These are phyloP conservation scores for Psidium guajava DNA, from an alignment of 345 rosid genomes.

Conservation along the genomic window DNA sequence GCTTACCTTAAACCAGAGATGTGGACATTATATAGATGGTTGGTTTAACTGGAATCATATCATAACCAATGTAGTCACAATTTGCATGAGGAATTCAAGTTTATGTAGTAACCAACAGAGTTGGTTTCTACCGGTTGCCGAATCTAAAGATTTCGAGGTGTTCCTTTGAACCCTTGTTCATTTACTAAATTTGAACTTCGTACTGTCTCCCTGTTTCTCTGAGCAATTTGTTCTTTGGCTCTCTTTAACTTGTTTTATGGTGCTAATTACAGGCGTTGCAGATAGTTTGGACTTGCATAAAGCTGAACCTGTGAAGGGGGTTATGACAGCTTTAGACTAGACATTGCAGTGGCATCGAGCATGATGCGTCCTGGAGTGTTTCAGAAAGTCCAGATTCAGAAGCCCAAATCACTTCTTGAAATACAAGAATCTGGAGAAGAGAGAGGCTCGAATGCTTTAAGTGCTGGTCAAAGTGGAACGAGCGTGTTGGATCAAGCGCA, in stretches of 20 bases:
- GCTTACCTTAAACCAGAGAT: background rate
- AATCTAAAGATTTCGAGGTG: background rate
- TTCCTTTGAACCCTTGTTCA: background rate
- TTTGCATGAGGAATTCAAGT: background rate
- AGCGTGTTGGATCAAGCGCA: slow-evolving; percentile 63
- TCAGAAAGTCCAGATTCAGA: slow-evolving; percentile 2
- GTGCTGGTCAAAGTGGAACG: slow-evolving; percentile 40
- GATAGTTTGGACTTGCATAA: background rate
- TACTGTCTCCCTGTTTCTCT: background rate
- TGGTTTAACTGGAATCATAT: background rate
- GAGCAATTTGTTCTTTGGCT: background rate
- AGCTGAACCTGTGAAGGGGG: background rate
- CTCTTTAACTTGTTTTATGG: slow-evolving; percentile 2
- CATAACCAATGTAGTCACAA: background rate
- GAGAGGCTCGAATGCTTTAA: slow-evolving; percentile 34
- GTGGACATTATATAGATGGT: background rate
- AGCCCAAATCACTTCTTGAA: slow-evolving; percentile 8
- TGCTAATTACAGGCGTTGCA: slow-evolving; percentile 20
- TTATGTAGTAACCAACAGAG: background rate
- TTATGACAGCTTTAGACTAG: slow-evolving; percentile 7
- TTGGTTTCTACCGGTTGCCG: background rate
- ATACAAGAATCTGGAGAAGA: slow-evolving; percentile 47
- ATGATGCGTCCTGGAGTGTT: background rate
- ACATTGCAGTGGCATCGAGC: background rate
- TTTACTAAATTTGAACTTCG: background rate